Evolutionary conservation across 2,329 filamentous ascomycete genomes (phyloP).

Genomic region (Davidsoniella neocaledoniae): DNA sequence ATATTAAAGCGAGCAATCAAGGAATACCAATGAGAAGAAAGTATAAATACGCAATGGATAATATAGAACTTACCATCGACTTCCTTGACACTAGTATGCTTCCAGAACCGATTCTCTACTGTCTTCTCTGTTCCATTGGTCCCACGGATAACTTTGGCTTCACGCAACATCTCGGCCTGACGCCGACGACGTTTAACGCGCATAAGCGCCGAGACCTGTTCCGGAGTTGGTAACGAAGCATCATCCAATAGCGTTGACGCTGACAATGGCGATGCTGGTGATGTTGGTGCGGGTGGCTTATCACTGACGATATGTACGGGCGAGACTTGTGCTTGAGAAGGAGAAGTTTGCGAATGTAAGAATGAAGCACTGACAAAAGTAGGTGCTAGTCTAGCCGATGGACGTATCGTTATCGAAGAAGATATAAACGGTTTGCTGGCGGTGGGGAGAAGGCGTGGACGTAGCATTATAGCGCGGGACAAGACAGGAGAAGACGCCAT

Average conservation of each 20-base stretch:
- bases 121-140: slow-evolving; percentile 20
- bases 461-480: too few species aligned
- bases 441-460: too few species aligned
- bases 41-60: not conserved
- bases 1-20: not conserved
- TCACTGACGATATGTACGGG: too few species aligned
- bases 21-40: not conserved
- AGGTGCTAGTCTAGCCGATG: too few species aligned
- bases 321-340: too few species aligned
- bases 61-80: slow-evolving; percentile 35
- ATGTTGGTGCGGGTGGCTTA: too few species aligned
- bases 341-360: too few species aligned
- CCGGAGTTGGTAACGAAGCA: slow-evolving; percentile 15
- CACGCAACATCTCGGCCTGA: slow-evolving; percentile 38
- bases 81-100: slow-evolving; percentile 56
- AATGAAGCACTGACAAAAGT: not conserved
- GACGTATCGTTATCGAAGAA: too few species aligned
- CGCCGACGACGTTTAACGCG: slow-evolving; percentile 33
- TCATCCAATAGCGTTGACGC: not conserved
- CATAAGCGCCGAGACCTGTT: slow-evolving; percentile 18
- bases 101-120: slow-evolving; percentile 70
- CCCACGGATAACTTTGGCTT: slow-evolving; percentile 30
- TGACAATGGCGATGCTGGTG: too few species aligned
- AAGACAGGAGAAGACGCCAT: too few species aligned
- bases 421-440: too few species aligned